These are phyloP conservation scores for Dactylonectria estremocensis DNA, from an alignment of 2,329 filamentous ascomycete genomes.

Conservation along the genomic window DNA sequence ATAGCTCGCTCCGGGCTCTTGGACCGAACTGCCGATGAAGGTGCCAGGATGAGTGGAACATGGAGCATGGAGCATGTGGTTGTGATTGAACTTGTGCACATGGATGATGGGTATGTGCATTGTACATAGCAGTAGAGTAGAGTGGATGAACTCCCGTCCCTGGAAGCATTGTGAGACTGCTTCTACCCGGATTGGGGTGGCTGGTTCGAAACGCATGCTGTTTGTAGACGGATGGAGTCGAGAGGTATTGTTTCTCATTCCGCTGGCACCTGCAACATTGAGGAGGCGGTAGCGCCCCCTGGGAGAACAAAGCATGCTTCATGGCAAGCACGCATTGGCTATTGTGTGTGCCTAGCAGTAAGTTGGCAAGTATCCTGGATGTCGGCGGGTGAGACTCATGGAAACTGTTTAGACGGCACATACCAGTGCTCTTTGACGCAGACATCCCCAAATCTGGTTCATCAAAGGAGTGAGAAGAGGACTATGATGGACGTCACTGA, in stretches of 20 bases:
- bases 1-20: neutral
- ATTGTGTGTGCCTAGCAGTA: no score
- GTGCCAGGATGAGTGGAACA: slow-evolving; percentile 1
- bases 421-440: no score
- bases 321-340: neutral
- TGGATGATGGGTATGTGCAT: slow-evolving; percentile 1
- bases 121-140: slow-evolving; percentile 4
- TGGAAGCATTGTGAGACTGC: slow-evolving; percentile 1
- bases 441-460: no score
- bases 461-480: no score
- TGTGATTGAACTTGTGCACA: neutral
- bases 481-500: no score
- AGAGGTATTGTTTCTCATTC: slow-evolving; percentile 5
- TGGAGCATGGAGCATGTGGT: neutral
- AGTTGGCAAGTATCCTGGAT: neutral
- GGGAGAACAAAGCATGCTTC: slow-evolving; percentile 6
- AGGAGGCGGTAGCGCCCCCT: slow-evolving; percentile 10
- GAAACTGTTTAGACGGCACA: no score
- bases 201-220: slow-evolving; percentile 15
- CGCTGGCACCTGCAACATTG: neutral
- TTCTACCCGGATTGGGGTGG: slow-evolving; percentile 2
- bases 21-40: slow-evolving; percentile 1
- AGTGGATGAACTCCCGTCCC: slow-evolving; percentile 11
- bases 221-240: slow-evolving; percentile 16
- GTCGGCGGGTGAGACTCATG: neutral